phyloP scores from a whole-genome alignment of 1,284 basidiomycete species.

The Malassezia yamatoensis region DNA sequence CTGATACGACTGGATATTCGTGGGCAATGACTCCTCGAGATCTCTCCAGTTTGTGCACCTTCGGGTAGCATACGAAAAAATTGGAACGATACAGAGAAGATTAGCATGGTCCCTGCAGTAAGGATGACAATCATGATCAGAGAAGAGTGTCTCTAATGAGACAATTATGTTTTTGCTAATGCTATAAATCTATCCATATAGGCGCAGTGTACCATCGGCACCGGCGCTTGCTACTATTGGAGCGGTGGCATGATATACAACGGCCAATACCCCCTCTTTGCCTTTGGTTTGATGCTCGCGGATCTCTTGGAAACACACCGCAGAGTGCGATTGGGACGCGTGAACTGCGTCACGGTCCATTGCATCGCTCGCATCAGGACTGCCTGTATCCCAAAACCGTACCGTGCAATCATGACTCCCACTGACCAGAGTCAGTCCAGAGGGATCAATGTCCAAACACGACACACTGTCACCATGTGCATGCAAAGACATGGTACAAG shows the following conservation, averaged over 20 bases:
- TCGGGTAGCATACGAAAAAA: constrained; percentile 35
- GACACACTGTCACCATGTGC: constrained; percentile 87
- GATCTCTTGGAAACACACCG: constrained; percentile 74
- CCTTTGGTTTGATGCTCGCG: constrained; percentile 68
- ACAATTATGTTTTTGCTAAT: constrained; percentile 20
- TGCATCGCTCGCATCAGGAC: not conserved
- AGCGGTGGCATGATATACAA: constrained; percentile 70
- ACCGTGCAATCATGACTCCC: constrained; percentile 87
- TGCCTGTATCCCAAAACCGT: constrained; percentile 86
- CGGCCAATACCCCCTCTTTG: constrained; percentile 77
- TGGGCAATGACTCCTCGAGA: not conserved
- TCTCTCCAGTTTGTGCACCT: constrained; percentile 5
- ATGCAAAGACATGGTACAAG: constrained; percentile 73
- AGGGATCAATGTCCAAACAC: constrained; percentile 73
- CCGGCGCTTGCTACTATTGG: constrained; percentile 84
- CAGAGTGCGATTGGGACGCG: constrained; percentile 20
- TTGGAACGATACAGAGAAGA: constrained; percentile 50
- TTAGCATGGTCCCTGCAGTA: constrained; percentile 49
- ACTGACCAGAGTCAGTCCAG: constrained; percentile 75
- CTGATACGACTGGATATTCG: not conserved
- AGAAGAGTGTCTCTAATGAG: constrained; percentile 20
- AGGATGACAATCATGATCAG: constrained; percentile 40
- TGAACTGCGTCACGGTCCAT: constrained; percentile 39
- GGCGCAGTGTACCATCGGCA: constrained; percentile 84
- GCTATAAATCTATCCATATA: constrained; percentile 51